Evolutionary conservation across 768 basidiomycete genomes (phyloP).

Genomic region (Xerocomellus chrysenteron): DNA sequence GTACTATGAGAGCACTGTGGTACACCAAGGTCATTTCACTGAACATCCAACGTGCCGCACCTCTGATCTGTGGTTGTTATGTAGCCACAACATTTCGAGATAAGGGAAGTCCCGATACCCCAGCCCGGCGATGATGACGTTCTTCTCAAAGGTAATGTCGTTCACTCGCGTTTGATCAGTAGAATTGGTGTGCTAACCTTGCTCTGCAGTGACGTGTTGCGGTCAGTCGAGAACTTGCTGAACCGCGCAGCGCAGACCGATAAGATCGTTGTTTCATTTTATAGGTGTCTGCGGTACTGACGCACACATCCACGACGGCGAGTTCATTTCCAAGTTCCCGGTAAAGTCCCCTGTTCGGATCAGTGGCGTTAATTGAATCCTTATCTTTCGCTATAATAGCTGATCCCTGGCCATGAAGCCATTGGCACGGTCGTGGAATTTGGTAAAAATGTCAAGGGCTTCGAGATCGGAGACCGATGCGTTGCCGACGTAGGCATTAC

Average conservation of each 20-base stretch:
- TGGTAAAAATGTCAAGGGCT: slow-evolving; percentile 79
- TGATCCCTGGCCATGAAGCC: slow-evolving; percentile 74
- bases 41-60: not conserved
- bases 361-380: slow-evolving; percentile 20
- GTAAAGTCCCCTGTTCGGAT: slow-evolving; percentile 19
- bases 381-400: slow-evolving; percentile 33
- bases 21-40: slow-evolving; percentile 54
- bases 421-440: slow-evolving; percentile 72
- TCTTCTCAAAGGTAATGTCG: slow-evolving; percentile 61
- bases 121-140: slow-evolving; percentile 66
- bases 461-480: slow-evolving; percentile 75
- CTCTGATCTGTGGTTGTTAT: slow-evolving; percentile 14
- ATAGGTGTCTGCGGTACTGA: slow-evolving; percentile 61
- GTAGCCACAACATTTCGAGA: slow-evolving; percentile 65
- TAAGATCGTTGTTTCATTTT: not conserved
- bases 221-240: slow-evolving; percentile 29
- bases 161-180: not conserved
- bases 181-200: slow-evolving; percentile 1
- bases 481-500: slow-evolving; percentile 79
- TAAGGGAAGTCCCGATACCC: slow-evolving; percentile 69
- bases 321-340: slow-evolving; percentile 66
- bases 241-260: not conserved
- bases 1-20: slow-evolving; percentile 74
- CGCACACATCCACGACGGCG: slow-evolving; percentile 62
- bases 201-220: slow-evolving; percentile 40